Conservation (phyloP, 2,329 filamentous ascomycete genomes). For the Sclerotiophoma versabilis region DNA sequence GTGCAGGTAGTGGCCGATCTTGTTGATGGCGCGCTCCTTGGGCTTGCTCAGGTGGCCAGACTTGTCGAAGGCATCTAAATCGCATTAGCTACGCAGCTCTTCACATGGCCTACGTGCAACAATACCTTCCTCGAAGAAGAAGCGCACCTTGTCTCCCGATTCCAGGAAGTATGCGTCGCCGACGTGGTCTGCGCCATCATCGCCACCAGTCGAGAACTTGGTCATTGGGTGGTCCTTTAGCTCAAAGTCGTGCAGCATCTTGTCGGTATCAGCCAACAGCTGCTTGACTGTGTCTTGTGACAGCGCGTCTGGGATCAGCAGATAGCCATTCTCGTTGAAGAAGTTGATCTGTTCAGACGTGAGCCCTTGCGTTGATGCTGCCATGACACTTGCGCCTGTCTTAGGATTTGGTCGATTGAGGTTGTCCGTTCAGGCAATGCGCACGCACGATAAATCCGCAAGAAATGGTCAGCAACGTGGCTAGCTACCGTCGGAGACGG, state of each 20-base stretch:
- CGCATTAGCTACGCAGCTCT: neutral
- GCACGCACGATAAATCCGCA: neutral
- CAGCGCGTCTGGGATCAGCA: constrained; percentile 83
- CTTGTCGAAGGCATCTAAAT: constrained; percentile 74
- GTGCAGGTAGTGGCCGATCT: constrained; percentile 61
- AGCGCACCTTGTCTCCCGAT: constrained; percentile 89
- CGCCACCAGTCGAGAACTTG: constrained; percentile 85
- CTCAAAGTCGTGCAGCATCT: constrained; percentile 76
- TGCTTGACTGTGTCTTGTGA: constrained; percentile 67
- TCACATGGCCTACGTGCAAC: neutral
- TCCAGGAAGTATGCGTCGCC: constrained; percentile 93
- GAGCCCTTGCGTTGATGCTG: constrained; percentile 60
- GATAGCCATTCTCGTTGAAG: constrained; percentile 86
- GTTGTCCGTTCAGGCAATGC: neutral
- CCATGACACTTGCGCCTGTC: constrained; percentile 21
- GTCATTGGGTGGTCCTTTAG: constrained; percentile 91
- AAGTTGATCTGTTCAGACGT: constrained; percentile 72
- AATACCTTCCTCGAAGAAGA: constrained; percentile 88
- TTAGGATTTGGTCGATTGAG: neutral
- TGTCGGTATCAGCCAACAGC: constrained; percentile 77
- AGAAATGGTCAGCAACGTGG: constrained; percentile 2
- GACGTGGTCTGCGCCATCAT: constrained; percentile 73
- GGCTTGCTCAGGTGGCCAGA: constrained; percentile 73
- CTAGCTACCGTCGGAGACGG: constrained; percentile 30
- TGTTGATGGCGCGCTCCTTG: constrained; percentile 84